Evolutionary conservation across 306 rosid species (phyloP), one percentile per base, ranked within the genome.

Genomic region (Lathyrus aphaca): DNA sequence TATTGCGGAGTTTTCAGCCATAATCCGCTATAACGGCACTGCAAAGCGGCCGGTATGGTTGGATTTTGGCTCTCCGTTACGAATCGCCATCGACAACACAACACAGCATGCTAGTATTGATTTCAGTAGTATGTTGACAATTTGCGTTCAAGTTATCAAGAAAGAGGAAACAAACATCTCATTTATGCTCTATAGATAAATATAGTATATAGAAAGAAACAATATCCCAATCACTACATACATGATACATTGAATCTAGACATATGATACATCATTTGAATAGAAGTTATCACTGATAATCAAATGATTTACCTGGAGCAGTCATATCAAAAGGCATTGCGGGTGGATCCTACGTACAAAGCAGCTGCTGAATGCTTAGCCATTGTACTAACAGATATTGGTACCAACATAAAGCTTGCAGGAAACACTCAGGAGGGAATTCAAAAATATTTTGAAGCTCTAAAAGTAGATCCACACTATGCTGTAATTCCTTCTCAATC

Each of bases 371-470:
- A 95, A 83, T 91, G 92, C 88, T 83, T 91, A 35, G 96, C 99
- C 82, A 86, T 95, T 86, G 97, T 95, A 60, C 84, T 95, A 72
- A 95, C 99, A 18, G 99, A 95, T 86, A 92, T 95, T 72, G 99
- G 97, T 74, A 95, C 99, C 80, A 89, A 96, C 86, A 84, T 87
- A 79, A 95, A 95, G 91, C 95, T 94, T 75, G 88, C 95, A 71
- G 99, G 99, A 15, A 89, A 89, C 77, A 89, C 96, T 60, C 96
- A 87, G 74, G 99, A 95, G 57, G 97, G 99, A 79, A 84, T 95
- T 85, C 96, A 95, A 84, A 95, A 95, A 82, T 95, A 95, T 80
- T 86, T 89, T 75, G 99, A 89, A 80, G 99, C 99, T 54, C 89
- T 95, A 77, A 89, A 89, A 81, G 83, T 86, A 80, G 97, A 95